Evolutionary conservation across 2,329 filamentous ascomycete genomes (phyloP).

Genomic region (Penicillium sp.): DNA sequence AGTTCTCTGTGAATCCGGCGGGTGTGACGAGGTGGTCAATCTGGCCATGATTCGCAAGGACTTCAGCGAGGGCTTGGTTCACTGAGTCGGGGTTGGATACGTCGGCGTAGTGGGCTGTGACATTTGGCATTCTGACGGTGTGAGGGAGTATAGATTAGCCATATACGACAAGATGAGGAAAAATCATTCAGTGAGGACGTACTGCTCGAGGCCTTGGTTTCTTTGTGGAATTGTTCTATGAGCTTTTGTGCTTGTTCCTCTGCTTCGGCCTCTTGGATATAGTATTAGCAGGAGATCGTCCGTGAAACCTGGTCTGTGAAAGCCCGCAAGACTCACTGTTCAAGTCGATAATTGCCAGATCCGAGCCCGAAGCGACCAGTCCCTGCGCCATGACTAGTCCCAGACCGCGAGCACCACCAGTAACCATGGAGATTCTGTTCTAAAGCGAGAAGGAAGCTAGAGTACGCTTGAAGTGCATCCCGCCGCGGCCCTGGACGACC

Average conservation of each 20-base stretch:
- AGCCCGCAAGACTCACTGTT: constrained; percentile 68
- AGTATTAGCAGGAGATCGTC: background rate
- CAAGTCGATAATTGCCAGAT: constrained; percentile 90
- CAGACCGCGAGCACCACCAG: constrained; percentile 85
- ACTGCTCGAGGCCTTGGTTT: constrained; percentile 78
- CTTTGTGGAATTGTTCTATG: constrained; percentile 73
- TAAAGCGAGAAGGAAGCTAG: constrained; percentile 86
- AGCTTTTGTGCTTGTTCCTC: constrained; percentile 74
- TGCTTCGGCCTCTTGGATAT: constrained; percentile 74
- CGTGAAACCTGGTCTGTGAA: background rate
- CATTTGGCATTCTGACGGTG: constrained; percentile 67
- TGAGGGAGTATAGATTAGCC: background rate
- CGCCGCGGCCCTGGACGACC: constrained; percentile 75
- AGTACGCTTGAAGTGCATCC: constrained; percentile 81
- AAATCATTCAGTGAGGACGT: constrained; percentile 35
- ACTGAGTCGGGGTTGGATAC: constrained; percentile 82
- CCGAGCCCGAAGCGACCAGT: constrained; percentile 82
- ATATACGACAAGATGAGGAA: background rate
- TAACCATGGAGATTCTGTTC: constrained; percentile 81
- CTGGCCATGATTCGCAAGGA: constrained; percentile 73
- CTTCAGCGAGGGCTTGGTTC: constrained; percentile 70
- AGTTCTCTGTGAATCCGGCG: constrained; percentile 97
- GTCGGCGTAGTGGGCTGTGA: constrained; percentile 89
- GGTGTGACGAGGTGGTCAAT: constrained; percentile 93
- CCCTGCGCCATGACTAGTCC: constrained; percentile 93